phyloP scores from a whole-genome alignment of 305 asterid genomes.

The Solanum hybrid region DNA sequence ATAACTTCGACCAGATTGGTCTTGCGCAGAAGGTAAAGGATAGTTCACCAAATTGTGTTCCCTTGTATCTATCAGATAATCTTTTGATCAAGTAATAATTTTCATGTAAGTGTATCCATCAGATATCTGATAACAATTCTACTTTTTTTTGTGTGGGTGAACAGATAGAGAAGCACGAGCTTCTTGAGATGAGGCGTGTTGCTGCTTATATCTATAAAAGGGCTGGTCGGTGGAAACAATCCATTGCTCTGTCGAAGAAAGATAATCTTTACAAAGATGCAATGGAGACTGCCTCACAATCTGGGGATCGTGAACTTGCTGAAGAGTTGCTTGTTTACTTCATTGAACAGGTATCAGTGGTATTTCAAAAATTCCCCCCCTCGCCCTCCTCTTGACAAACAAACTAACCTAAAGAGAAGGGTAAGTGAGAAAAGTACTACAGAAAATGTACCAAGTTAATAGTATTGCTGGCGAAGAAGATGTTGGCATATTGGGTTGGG shows the following conservation, averaged over 20 bases:
- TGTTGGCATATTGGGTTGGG: neutral
- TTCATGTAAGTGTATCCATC: neutral
- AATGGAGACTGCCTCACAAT: conserved; percentile 99
- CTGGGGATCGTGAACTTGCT: conserved; percentile 98
- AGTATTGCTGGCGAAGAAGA: neutral
- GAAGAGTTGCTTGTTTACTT: conserved; percentile 97
- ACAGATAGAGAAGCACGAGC: conserved; percentile 98
- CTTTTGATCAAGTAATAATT: neutral
- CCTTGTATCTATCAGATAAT: neutral
- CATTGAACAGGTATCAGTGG: conserved; percentile 67
- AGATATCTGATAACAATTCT: neutral
- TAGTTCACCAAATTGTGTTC: neutral
- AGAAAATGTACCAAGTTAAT: neutral
- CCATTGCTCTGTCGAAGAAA: conserved; percentile 95
- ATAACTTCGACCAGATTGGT: conserved; percentile 95
- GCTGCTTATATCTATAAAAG: conserved; percentile 97
- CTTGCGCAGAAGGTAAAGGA: conserved; percentile 87
- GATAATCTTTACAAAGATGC: conserved; percentile 96
- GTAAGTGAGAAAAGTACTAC: neutral
- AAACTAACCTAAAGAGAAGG: neutral
- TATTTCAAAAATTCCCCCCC: neutral
- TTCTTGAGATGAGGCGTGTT: conserved; percentile 99
- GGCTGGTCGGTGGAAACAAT: conserved; percentile 99
- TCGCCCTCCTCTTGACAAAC: neutral
- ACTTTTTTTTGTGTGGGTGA: conserved; percentile 13